Percentiles rank a stretch among this genome's conserved stretches.
Conservation (phyloP, 140 eudicot species). For the Senecio squalidus region DNA sequence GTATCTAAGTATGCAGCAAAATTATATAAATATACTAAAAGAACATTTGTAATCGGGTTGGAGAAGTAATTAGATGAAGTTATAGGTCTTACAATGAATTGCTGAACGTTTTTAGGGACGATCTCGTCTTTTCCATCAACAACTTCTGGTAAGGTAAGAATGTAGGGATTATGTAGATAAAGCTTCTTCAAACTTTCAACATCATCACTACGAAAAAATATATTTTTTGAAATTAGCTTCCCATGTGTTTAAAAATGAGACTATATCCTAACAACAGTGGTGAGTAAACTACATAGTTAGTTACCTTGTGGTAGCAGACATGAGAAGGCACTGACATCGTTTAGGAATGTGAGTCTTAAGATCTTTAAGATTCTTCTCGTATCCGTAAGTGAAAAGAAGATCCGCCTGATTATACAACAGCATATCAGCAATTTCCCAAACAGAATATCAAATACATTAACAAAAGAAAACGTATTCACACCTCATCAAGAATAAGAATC, state of each 20-base stretch:
- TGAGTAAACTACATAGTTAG: neutral
- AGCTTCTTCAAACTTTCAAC: constrained; percentile 88
- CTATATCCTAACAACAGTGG: neutral
- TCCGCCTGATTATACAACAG: constrained; percentile 70
- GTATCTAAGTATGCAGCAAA: constrained; percentile 38
- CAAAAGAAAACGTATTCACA: constrained; percentile 15
- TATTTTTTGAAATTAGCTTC: too few relatives aligned
- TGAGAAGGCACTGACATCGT: constrained; percentile 89
- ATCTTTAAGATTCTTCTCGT: constrained; percentile 81
- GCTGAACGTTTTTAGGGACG: constrained; percentile 85
- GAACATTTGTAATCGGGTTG: neutral
- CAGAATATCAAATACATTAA: neutral
- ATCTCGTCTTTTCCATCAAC: constrained; percentile 78
- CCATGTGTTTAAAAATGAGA: neutral
- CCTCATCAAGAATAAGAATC: constrained; percentile 92
- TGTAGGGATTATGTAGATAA: constrained; percentile 82
- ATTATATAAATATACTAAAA: neutral
- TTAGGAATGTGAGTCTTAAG: constrained; percentile 74
- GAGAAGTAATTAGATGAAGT: neutral
- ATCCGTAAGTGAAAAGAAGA: constrained; percentile 92
- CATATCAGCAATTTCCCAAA: constrained; percentile 1
- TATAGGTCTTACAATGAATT: constrained; percentile 55
- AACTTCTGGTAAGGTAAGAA: constrained; percentile 75
- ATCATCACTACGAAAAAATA: constrained; percentile 56
- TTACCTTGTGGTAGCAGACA: constrained; percentile 96